phyloP scores from a whole-genome alignment of 208 protist genomes.

The Acanthamoeba royreba region DNA sequence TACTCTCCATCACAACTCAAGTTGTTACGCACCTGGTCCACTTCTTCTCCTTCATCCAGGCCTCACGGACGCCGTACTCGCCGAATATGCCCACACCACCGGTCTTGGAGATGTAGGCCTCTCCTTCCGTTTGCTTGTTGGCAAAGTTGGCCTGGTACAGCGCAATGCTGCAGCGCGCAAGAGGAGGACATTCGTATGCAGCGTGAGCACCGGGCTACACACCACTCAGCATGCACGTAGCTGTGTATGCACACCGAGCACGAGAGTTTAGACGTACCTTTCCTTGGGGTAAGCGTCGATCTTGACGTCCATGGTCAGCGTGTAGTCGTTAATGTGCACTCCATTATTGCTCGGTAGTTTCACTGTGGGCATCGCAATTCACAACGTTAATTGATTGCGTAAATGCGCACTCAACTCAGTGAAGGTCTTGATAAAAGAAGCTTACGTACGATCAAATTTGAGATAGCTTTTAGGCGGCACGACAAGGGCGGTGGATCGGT shows the following conservation, averaged over 20 bases:
- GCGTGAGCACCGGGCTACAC: too few species aligned
- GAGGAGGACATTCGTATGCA: not conserved
- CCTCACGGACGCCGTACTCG: conserved; percentile 45
- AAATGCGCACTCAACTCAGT: not conserved
- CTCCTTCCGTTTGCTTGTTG: conserved; percentile 44
- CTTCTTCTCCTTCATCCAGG: conserved; percentile 7
- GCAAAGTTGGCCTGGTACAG: conserved; percentile 46
- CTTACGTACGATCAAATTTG: conserved; percentile 23
- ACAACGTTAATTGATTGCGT: not conserved
- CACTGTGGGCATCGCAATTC: not conserved
- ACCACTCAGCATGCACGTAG: too few species aligned
- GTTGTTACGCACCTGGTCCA: conserved; percentile 21
- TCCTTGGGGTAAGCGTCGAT: conserved; percentile 20
- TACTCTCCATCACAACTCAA: not conserved
- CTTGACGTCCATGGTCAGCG: conserved; percentile 36
- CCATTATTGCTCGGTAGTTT: conserved; percentile 19
- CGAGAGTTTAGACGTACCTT: too few species aligned
- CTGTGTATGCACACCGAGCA: too few species aligned
- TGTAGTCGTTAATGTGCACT: conserved; percentile 40
- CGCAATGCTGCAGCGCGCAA: not conserved
- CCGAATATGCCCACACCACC: conserved; percentile 47
- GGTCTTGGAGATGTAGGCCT: conserved; percentile 46
- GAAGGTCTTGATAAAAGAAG: not conserved
- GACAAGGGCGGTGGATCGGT: conserved; percentile 20
- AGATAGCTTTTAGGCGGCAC: conserved; percentile 36